These are phyloP conservation scores for Takakia lepidozioides DNA, from an alignment of 225 moss, liverwort and hornwort species.

Conservation along the genomic window DNA sequence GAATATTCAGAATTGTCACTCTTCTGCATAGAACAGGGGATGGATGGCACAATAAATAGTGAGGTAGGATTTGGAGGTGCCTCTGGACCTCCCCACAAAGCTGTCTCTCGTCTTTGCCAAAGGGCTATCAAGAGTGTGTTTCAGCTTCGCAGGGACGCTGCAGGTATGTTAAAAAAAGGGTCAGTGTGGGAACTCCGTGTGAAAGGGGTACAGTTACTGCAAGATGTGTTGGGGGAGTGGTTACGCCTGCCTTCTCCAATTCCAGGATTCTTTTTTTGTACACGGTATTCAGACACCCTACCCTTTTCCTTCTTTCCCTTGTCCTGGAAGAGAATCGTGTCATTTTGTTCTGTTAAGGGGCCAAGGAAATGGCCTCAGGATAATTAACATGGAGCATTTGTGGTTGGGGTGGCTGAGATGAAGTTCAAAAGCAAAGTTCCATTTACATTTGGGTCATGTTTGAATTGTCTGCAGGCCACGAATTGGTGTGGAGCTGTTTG, in stretches of 20 bases:
- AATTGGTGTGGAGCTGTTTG: slow-evolving; percentile 46
- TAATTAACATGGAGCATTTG: too few relatives aligned
- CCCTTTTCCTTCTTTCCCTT: background rate
- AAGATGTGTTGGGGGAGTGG: slow-evolving; percentile 28
- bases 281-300: slow-evolving; percentile 24
- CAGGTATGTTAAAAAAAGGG: slow-evolving; percentile 14
- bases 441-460: background rate
- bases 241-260: slow-evolving; percentile 23
- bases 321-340: background rate
- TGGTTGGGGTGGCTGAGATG: too few relatives aligned
- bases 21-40: slow-evolving; percentile 14
- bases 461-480: slow-evolving; percentile 37
- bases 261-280: slow-evolving; percentile 54
- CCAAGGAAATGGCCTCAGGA: too few relatives aligned
- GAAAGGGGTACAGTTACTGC: slow-evolving; percentile 30
- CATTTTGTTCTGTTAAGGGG: too few relatives aligned
- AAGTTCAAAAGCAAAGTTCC: too few relatives aligned
- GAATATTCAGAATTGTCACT: slow-evolving; percentile 24
- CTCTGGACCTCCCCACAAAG: slow-evolving; percentile 7
- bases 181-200: slow-evolving; percentile 19
- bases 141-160: slow-evolving; percentile 21
- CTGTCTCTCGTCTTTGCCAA: slow-evolving; percentile 26
- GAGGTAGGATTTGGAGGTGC: slow-evolving; percentile 13
- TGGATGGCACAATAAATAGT: too few relatives aligned
- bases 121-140: slow-evolving; percentile 34